Evolutionary conservation across 176 grass and related monocot genomes (phyloP).

Genomic region (Calamus simplicifolius): DNA sequence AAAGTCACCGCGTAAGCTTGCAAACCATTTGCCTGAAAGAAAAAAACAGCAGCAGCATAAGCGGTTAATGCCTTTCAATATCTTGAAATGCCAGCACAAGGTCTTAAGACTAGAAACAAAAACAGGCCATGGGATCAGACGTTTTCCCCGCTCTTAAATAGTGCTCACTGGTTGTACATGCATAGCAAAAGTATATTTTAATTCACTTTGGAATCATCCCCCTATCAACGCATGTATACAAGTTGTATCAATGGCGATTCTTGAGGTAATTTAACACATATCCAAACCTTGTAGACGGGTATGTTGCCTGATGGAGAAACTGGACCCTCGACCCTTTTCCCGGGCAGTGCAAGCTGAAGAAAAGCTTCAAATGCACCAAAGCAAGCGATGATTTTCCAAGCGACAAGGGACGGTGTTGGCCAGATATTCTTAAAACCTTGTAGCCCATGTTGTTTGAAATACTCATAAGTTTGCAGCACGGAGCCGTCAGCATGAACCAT

Average conservation of each 20-base stretch:
- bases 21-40: slow-evolving; percentile 91
- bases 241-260: neutral
- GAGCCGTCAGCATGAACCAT: slow-evolving; percentile 95
- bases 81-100: neutral
- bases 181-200: no score
- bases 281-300: slow-evolving; percentile 87
- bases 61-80: neutral
- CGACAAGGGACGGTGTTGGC: slow-evolving; percentile 56
- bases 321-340: slow-evolving; percentile 81
- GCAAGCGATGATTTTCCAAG: slow-evolving; percentile 91
- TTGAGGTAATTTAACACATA: neutral
- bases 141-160: neutral
- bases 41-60: neutral
- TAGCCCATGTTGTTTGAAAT: slow-evolving; percentile 50
- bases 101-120: neutral
- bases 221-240: no score
- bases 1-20: slow-evolving; percentile 95
- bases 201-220: no score
- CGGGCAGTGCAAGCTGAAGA: slow-evolving; percentile 81
- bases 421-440: slow-evolving; percentile 72
- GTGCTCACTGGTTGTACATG: no score
- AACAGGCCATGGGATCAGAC: neutral
- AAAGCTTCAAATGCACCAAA: slow-evolving; percentile 87
- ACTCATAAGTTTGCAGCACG: slow-evolving; percentile 57
- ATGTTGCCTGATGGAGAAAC: slow-evolving; percentile 62